Evolutionary conservation across 345 rosid genomes (phyloP).

Genomic region (Populus pruinosa): DNA sequence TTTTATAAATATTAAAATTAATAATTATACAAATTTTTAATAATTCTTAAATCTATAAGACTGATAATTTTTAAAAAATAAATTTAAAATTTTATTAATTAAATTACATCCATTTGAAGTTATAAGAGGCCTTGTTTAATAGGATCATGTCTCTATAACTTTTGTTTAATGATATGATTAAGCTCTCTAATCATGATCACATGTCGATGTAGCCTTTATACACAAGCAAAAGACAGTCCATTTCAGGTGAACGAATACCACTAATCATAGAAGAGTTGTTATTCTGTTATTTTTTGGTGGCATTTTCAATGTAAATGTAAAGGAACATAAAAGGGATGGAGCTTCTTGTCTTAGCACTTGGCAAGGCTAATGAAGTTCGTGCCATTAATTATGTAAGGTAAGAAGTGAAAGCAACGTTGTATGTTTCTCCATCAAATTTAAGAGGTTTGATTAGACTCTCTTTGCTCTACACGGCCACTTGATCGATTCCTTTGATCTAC

Average conservation of each 20-base stretch:
- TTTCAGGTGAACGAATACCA: background rate
- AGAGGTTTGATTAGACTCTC: background rate
- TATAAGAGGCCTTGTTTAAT: too few relatives aligned
- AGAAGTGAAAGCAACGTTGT: slow-evolving; percentile 6
- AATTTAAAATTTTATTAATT: too few relatives aligned
- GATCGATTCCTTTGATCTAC: background rate
- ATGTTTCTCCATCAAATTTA: background rate
- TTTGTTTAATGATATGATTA: background rate
- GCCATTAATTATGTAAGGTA: background rate
- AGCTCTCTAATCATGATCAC: slow-evolving; percentile 8
- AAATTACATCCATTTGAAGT: too few relatives aligned
- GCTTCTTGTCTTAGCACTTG: background rate
- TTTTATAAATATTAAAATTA: fast-evolving
- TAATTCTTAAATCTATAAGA: fast-evolving
- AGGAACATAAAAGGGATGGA: background rate
- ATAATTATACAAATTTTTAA: too few relatives aligned
- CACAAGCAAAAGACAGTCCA: background rate
- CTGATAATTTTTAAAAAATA: too few relatives aligned
- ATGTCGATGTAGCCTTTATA: slow-evolving; percentile 1
- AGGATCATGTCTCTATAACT: background rate
- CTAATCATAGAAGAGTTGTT: background rate
- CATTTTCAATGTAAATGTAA: too few relatives aligned
- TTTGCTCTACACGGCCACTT: background rate
- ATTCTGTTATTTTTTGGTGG: background rate
- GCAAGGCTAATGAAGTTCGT: background rate